These are phyloP conservation scores for Pleurotus pulmonarius DNA, from an alignment of 768 basidiomycete species.

Conservation along the genomic window DNA sequence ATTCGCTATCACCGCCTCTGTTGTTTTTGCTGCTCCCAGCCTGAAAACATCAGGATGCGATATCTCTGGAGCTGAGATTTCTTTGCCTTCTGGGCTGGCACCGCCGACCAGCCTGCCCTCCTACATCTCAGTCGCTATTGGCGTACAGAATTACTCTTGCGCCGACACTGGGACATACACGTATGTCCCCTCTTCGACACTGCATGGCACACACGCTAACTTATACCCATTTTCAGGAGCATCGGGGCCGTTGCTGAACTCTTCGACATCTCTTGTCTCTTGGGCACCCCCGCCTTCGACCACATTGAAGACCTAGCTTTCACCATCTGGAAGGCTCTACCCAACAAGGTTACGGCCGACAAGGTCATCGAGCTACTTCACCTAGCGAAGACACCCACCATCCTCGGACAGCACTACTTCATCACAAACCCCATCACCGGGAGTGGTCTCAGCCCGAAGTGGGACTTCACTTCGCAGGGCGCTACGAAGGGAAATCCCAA, in stretches of 20 bases:
- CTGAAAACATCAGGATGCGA: slow-evolving; percentile 16
- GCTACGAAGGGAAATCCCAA: slow-evolving; percentile 34
- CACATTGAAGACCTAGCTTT: slow-evolving; percentile 24
- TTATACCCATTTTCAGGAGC: slow-evolving; percentile 25
- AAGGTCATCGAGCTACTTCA: slow-evolving; percentile 16
- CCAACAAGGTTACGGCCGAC: slow-evolving; percentile 12
- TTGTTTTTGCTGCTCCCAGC: not conserved
- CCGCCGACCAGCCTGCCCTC: slow-evolving; percentile 29
- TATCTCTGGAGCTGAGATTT: slow-evolving; percentile 18
- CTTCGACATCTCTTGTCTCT: slow-evolving; percentile 52
- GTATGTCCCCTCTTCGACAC: slow-evolving; percentile 25
- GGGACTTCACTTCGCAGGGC: slow-evolving; percentile 49
- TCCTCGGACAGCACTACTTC: slow-evolving; percentile 57
- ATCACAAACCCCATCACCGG: slow-evolving; percentile 40
- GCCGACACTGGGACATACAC: slow-evolving; percentile 36
- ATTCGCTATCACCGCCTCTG: not conserved
- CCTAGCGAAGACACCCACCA: slow-evolving; percentile 9
- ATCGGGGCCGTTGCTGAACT: slow-evolving; percentile 49
- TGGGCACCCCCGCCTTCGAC: slow-evolving; percentile 23
- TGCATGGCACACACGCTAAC: not conserved
- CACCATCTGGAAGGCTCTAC: slow-evolving; percentile 19
- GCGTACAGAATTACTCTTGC: slow-evolving; percentile 57
- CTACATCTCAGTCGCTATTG: slow-evolving; percentile 44
- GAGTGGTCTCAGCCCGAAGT: slow-evolving; percentile 41
- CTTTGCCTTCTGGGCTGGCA: slow-evolving; percentile 23